Evolutionary conservation across 164 flowering plant species (phyloP).

Genomic region (Magnolia kwangsiensis): DNA sequence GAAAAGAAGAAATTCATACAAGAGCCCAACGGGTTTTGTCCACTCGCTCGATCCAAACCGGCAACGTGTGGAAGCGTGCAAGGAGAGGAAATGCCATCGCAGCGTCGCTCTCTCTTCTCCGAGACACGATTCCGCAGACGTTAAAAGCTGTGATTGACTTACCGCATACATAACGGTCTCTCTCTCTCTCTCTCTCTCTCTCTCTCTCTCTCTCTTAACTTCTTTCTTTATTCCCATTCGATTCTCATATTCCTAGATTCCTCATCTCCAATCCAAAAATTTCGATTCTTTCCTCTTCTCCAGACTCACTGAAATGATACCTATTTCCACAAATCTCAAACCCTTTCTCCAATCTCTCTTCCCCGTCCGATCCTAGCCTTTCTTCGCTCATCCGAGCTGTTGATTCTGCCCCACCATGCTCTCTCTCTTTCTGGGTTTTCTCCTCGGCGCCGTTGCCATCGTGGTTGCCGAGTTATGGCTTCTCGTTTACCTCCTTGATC

Average conservation of each 20-base stretch:
- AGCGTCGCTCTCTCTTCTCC: no score
- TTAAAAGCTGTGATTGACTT: no score
- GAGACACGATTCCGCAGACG: no score
- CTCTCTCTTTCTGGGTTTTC: constrained; percentile 6
- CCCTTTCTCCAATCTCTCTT: background rate
- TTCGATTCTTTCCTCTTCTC: background rate
- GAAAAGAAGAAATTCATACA: no score
- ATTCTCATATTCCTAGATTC: background rate
- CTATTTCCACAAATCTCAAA: background rate
- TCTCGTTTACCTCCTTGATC: constrained; percentile 8
- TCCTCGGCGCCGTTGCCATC: constrained; percentile 7
- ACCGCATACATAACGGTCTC: no score
- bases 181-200: background rate
- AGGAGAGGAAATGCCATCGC: no score
- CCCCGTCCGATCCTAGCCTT: background rate
- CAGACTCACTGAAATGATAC: background rate
- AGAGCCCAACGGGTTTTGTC: no score
- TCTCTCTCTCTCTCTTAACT: background rate
- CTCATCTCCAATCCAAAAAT: background rate
- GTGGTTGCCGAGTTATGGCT: constrained; percentile 3
- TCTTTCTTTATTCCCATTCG: background rate
- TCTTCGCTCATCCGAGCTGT: background rate
- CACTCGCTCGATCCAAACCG: no score
- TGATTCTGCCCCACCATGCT: constrained; percentile 8
- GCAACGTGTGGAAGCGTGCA: no score